Evolutionary conservation across 2,329 filamentous ascomycete genomes (phyloP), one percentile per base, ranked within the genome.

Genomic region (Aureobasidium sp.): DNA sequence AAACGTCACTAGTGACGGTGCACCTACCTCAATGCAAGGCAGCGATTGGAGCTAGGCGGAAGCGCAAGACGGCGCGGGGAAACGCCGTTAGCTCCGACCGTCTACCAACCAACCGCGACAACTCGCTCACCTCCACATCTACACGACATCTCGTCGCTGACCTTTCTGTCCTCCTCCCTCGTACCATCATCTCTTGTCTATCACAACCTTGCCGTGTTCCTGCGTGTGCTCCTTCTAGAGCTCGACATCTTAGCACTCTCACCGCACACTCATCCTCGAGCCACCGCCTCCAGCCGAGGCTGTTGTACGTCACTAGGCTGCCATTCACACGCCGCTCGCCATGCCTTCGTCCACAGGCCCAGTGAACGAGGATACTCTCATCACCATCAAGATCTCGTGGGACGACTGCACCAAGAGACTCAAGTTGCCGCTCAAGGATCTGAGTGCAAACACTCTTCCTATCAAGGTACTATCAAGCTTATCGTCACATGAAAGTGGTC

Each of bases 341-440:
- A 73, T 65, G 69, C 77, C 78, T 74, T 73, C 75, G 37, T 65
- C 61, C 48, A 74, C 75, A 64, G 71, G 76, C 62, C 75, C 79
- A 44, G 79, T 83, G 62, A 80, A 77, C 58, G 83, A 85, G 61
- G 88, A 91, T 65, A 91, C 89, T 58, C 79, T 84, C 66, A 89
- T 97, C 76, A 91, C 88, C 67, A 80, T 97, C 78, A 97, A 97
- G 80, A 83, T 96, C 71, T 83, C 85, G 70, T 85, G 88, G 71
- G 85, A 91, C 71, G 90, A 90, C 63, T 79, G 77, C 70, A 88
- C 86, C 70, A 86, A 89, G 70, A 89, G 91, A 69, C 89, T 95
- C 79, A 97, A 96, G 83, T 83, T 97, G 66, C 88, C 91, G 61
- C 83, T 97, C 71, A 86, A 87, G 72, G 93, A 97, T 68, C 86